Percentiles rank a stretch among this genome's conserved stretches.
Evolutionary conservation across 2,329 filamentous ascomycete genomes (phyloP).

Genomic region (Verticillium alfalfae): DNA sequence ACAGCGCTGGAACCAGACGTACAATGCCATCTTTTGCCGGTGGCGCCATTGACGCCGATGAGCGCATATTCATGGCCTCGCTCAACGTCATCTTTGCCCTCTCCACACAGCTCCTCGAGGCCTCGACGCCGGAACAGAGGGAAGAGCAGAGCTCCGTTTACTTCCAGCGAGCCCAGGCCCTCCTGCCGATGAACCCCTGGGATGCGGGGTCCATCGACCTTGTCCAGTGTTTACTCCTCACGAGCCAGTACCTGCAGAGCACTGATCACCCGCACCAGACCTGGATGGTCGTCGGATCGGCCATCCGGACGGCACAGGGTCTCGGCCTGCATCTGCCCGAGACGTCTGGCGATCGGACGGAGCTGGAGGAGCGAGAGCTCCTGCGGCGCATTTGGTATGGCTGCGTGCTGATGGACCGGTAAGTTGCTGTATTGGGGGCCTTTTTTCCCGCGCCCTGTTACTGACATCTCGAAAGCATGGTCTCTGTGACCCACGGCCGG

Average conservation of each 20-base stretch:
- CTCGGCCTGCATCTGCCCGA: conserved; percentile 37
- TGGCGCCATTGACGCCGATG: conserved; percentile 25
- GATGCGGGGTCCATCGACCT: conserved; percentile 34
- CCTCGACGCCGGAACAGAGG: conserved; percentile 28
- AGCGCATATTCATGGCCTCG: conserved; percentile 35
- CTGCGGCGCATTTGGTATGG: conserved; percentile 27
- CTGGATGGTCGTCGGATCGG: conserved; percentile 42
- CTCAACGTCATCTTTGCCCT: conserved; percentile 42
- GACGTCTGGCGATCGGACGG: conserved; percentile 19
- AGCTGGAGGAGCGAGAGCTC: conserved; percentile 18
- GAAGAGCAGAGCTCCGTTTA: conserved; percentile 33
- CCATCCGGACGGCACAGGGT: conserved; percentile 39
- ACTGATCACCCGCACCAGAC: conserved; percentile 40
- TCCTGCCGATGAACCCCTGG: conserved; percentile 36
- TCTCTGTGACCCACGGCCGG: conserved; percentile 26
- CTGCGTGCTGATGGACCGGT: conserved; percentile 32
- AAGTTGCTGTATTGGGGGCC: conserved; percentile 2
- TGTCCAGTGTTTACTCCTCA: conserved; percentile 40
- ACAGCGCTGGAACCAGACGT: conserved; percentile 27
- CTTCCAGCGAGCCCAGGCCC: conserved; percentile 33
- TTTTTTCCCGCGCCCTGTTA: neutral
- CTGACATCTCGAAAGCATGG: conserved; percentile 19
- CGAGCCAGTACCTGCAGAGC: conserved; percentile 42
- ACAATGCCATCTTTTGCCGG: conserved; percentile 36
- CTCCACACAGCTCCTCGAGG: conserved; percentile 35